Base-by-base conservation (phyloP, 2,329 filamentous ascomycete species). In the Onygena corvina region DNA sequence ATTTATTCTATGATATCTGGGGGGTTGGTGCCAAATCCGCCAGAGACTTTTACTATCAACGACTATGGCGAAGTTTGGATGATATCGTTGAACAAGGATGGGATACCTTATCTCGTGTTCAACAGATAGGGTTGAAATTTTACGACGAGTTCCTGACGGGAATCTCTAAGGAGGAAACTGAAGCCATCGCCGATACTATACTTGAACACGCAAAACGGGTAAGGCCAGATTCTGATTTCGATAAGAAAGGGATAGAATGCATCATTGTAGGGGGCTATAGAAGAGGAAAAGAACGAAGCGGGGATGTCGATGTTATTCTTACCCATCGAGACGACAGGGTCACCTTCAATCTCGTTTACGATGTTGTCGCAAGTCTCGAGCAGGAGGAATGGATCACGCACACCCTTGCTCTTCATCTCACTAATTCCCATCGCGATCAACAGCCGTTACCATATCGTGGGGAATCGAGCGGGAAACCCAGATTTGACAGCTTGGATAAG, bases 51-150 rank as follows among this genome's bases (percentile, higher is more conserved):
- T 92, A 89, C 63, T 78, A 76, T 57, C 75, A 78, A 12, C 80
- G 79, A 53, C 72, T 86, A 23, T 95, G 87, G 86, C 75, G 79
- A 52, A 84, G 92, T 52, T 71, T 94, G 0, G 87, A 95, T 58
- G 89, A 96, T 58, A 71, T 96, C 2, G 73, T 94, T 34, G 84
- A 94, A 59, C 76, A 80, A 58, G 88, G 85, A 8, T 96, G 90
- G 90, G 63, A 71, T 16, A 72, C 65, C 0, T 71, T 96, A 1
- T 83, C 75, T 0, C 79, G 88, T 9, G 84, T 86, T 1, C 90
- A 95, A 64, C 88, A 96, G 62, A 94, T 96, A 49, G 90, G 92
- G 0, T 72, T 95, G 38, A 96, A 96, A 62, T 95, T 81, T 66
- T 94, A 93, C 62, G 84, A 93, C 29, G 90, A 96, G 54, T 84